Evolutionary conservation across 2,329 filamentous ascomycete genomes (phyloP), one percentile per base, ranked within the genome.

Genomic region (Fusarium chuoi): DNA sequence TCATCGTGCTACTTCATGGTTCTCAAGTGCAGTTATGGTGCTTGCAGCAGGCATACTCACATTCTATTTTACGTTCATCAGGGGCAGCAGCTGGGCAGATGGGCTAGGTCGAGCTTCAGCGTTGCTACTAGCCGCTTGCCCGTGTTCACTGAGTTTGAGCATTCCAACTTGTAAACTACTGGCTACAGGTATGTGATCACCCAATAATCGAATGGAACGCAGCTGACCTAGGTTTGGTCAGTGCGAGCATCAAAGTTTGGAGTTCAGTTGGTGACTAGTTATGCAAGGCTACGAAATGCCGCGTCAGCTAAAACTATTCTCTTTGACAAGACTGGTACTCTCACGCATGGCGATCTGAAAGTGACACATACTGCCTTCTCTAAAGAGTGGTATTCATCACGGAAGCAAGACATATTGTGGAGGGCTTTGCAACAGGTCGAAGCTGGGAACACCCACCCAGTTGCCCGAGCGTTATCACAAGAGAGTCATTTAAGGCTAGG

Each of bases 171-270:
- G 30, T 20, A 52, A 36, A 35, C 9, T 52, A 2, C 30, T 52
- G 1, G 30, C 30, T 11, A 36, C 30, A 20, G 30, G 48, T 36
- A 52, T 8, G 48, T n/a, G 28, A 24, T 2, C 7, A 11, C 6
- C 0, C 18, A 13, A 24, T 0, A 2, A 12, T 51, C 6, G 8
- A 20, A 7, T 7, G 12, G 6, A 11, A 20, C 12, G 5, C 3
- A 24, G 8, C 48, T 52, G 48, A 52, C n/a, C 3, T 1, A 3
- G 22, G 9, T n/a, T 17, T 24, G 8, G 11, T 14, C 6, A 52
- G 48, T 52, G 30, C 30, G 30, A 24, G 30, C 30, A 20, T 52
- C 48, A 15, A 52, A 24, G 30, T 0, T 36, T 52, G 48, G 48
- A 26, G 48, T 26, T 17, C 30, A 6, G 8, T 35, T 52, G 6